These are phyloP conservation scores for Russula vinacea DNA, from an alignment of 768 basidiomycete species.

Conservation along the genomic window DNA sequence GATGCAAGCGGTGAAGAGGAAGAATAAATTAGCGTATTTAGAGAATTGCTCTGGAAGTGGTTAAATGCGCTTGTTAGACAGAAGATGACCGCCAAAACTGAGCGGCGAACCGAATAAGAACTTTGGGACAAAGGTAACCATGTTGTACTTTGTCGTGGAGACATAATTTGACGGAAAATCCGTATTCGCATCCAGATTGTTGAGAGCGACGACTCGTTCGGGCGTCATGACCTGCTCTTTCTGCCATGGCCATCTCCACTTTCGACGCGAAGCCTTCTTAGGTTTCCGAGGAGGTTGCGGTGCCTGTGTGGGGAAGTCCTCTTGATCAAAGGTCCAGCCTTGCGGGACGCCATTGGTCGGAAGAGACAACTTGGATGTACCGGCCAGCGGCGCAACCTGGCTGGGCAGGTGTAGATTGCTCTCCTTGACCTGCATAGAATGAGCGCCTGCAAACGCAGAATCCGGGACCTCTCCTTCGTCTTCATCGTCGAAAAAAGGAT, in stretches of 20 bases:
- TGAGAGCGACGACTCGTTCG: conserved; percentile 79
- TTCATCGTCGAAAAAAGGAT: conserved; percentile 89
- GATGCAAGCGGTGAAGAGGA: conserved; percentile 94
- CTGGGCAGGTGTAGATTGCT: conserved; percentile 56
- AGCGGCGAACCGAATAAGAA: conserved; percentile 76
- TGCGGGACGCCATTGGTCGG: conserved; percentile 50
- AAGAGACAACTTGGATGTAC: conserved; percentile 47
- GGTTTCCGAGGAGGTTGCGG: background rate
- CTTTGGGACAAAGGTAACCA: conserved; percentile 83
- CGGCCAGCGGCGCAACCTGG: conserved; percentile 60
- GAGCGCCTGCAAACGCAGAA: conserved; percentile 58
- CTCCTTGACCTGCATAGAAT: conserved; percentile 45
- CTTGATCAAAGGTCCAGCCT: conserved; percentile 74
- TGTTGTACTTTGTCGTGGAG: conserved; percentile 93
- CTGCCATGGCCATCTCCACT: conserved; percentile 85
- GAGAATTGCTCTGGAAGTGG: conserved; percentile 83
- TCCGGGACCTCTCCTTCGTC: conserved; percentile 64
- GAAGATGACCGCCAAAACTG: background rate
- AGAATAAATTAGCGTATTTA: conserved; percentile 98
- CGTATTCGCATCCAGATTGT: conserved; percentile 63
- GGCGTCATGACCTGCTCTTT: conserved; percentile 62
- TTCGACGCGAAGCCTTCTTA: conserved; percentile 35
- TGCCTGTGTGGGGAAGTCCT: conserved; percentile 39
- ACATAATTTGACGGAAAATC: conserved; percentile 81
- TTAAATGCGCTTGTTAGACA: conserved; percentile 19